A percentile compares a stretch with the other conserved stretches of the same genome.
phyloP scores from a whole-genome alignment of 2,329 filamentous ascomycete genomes.

The Talaromyces atroroseus region DNA sequence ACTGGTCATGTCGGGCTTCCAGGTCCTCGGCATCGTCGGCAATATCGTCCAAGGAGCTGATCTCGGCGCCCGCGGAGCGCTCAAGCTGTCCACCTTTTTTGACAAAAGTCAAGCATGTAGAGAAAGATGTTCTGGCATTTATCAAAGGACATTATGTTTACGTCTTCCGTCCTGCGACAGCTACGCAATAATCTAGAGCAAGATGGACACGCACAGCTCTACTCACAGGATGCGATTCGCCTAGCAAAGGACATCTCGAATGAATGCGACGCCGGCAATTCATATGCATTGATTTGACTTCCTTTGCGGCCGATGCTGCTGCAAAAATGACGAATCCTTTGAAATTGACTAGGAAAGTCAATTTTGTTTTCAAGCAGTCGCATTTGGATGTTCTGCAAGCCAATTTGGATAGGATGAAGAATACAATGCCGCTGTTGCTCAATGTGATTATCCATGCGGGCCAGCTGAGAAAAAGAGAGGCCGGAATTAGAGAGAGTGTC shows the following conservation, averaged over 20 bases:
- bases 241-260: background rate
- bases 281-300: background rate
- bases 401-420: conserved; percentile 30
- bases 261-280: conserved; percentile 1
- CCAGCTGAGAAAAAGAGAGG: conserved; percentile 16
- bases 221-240: background rate
- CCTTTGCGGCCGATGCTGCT: background rate
- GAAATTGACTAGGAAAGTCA: conserved; percentile 14
- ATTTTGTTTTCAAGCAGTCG: conserved; percentile 19
- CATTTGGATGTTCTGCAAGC: conserved; percentile 22
- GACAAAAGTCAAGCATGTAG: conserved; percentile 23
- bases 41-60: conserved; percentile 29
- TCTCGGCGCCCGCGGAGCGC: conserved; percentile 23
- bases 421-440: conserved; percentile 26
- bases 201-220: background rate
- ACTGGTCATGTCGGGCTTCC: conserved; percentile 18
- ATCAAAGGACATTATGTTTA: conserved; percentile 26
- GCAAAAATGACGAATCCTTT: background rate
- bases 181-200: conserved; percentile 20
- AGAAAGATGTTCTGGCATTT: conserved; percentile 19
- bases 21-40: conserved; percentile 22
- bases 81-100: conserved; percentile 27
- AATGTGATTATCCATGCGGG: conserved; percentile 29
- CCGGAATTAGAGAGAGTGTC: background rate
- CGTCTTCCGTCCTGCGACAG: conserved; percentile 24